Evolutionary conservation across 176 grass and related monocot species (phyloP).

Genomic region (Musa troglodytarum): DNA sequence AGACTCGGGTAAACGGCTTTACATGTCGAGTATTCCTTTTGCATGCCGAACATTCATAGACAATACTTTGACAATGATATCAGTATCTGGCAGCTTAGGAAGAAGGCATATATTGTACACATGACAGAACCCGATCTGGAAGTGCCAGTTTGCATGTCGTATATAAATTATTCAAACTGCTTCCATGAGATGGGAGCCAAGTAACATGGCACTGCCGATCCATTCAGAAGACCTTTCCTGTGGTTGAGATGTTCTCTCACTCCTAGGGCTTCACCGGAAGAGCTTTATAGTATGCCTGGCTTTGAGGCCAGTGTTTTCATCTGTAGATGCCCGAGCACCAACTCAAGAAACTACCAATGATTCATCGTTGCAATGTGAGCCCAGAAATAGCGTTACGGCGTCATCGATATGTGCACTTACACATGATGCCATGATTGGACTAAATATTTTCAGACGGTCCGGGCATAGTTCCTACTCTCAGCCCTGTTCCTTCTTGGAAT

Average conservation of each 20-base stretch:
- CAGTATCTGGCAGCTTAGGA: too few species aligned
- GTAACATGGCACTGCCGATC: not conserved
- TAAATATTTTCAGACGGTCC: constrained; percentile 8
- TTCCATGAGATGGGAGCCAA: too few species aligned
- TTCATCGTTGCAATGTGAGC: not conserved
- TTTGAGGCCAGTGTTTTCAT: not conserved
- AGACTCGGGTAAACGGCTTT: too few species aligned
- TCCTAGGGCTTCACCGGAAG: not conserved
- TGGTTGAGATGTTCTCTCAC: not conserved
- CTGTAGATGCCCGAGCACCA: not conserved
- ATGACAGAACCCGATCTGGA: too few species aligned
- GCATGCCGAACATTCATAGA: not conserved
- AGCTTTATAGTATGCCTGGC: not conserved
- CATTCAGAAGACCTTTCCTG: not conserved
- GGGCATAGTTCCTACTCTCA: constrained; percentile 35
- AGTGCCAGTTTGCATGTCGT: not conserved
- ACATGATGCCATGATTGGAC: constrained; percentile 6
- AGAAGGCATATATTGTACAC: too few species aligned
- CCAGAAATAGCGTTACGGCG: not conserved
- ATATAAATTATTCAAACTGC: not conserved
- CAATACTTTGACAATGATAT: not conserved
- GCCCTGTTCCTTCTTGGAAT: constrained; percentile 31
- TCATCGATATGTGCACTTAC: not conserved
- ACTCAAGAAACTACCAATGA: not conserved
- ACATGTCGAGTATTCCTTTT: not conserved